These are phyloP conservation scores for Saccharomyces kudriavzevii DNA, from an alignment of 805 yeast genomes.

Conservation along the genomic window DNA sequence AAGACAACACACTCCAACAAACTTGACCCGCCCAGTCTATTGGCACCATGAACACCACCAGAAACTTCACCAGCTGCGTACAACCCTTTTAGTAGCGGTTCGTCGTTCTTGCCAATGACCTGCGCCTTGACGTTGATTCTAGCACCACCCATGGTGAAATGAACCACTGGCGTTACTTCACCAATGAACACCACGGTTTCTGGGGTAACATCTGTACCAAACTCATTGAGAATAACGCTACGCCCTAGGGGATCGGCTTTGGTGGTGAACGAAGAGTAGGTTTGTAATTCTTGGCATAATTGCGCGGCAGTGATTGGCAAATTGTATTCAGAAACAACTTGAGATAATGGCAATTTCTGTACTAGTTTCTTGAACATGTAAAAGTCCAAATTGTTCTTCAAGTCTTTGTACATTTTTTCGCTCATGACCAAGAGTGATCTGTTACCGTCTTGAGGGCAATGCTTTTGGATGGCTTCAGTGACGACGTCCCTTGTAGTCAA, in stretches of 20 bases:
- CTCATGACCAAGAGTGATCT: conserved; percentile 34
- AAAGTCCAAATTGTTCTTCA: conserved; percentile 44
- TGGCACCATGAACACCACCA: conserved; percentile 62
- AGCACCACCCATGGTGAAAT: conserved; percentile 64
- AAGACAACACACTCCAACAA: conserved; percentile 54
- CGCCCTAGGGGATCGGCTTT: conserved; percentile 33
- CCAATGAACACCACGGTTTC: conserved; percentile 38
- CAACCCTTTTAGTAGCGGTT: conserved; percentile 35
- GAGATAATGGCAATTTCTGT: conserved; percentile 23
- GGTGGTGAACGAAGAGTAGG: conserved; percentile 13
- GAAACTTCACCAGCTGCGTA: conserved; percentile 62
- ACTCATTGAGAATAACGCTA: conserved; percentile 27
- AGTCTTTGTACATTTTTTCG: conserved; percentile 38
- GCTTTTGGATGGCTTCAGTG: conserved; percentile 35
- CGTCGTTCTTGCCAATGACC: conserved; percentile 32
- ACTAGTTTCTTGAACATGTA: conserved; percentile 37
- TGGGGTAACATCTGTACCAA: conserved; percentile 19
- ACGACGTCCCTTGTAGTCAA: conserved; percentile 46
- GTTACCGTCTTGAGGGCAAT: conserved; percentile 25
- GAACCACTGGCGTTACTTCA: conserved; percentile 52
- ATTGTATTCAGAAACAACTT: conserved; percentile 22
- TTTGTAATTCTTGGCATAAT: conserved; percentile 19
- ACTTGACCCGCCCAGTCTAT: conserved; percentile 53
- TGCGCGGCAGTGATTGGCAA: conserved; percentile 19
- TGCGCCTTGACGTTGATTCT: conserved; percentile 42